Base-by-base conservation (phyloP, 306 rosid genomes). In the Quercus alba region DNA sequence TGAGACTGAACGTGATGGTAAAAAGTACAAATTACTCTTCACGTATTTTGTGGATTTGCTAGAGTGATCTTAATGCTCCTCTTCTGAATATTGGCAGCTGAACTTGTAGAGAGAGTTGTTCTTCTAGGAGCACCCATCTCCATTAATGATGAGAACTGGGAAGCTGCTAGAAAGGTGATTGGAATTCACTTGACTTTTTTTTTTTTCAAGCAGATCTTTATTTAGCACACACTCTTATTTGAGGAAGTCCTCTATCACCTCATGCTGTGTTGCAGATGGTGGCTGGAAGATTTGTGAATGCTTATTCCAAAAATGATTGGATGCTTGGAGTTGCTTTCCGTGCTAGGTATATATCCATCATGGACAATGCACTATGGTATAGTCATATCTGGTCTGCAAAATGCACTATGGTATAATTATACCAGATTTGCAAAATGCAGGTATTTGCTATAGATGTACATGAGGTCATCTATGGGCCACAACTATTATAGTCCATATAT, bases 91-190 rank as follows among this genome's bases (percentile, higher is more conserved):
- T 74, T 81, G n/a, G 63, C 84, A 91, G 97, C 88, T 76, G 91
- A 89, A 77, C 80, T 89, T 71, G 88, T 89, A 30, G 97, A 91
- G 80, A 89, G 88, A 79, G 97, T 81, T 83, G 92, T 91, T 77
- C 81, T 91, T n/a, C 93, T 91, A 44, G 97, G 97, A 80, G 93
- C 97, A 81, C 92, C 97, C 52, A 83, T 91, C 49, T 49, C 93
- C 73, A 88, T 91, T 70, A 33, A 72, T 44, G 92, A 83, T 35
- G 89, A 87, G 79, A 89, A 78, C 23, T 91, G 97, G 97, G 79
- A 75, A 75, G 80, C 80, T 76, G 89, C 86, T 74, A 85, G 93
- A 81, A 89, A 88, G 90, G 96, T 87, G 78, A 33, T 25, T 57
- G 54, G 41, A 74, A 4, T 20, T 62, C 44, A 63, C 20, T 62